phyloP scores from a whole-genome alignment of 345 rosid genomes.

The Reutealis trisperma region DNA sequence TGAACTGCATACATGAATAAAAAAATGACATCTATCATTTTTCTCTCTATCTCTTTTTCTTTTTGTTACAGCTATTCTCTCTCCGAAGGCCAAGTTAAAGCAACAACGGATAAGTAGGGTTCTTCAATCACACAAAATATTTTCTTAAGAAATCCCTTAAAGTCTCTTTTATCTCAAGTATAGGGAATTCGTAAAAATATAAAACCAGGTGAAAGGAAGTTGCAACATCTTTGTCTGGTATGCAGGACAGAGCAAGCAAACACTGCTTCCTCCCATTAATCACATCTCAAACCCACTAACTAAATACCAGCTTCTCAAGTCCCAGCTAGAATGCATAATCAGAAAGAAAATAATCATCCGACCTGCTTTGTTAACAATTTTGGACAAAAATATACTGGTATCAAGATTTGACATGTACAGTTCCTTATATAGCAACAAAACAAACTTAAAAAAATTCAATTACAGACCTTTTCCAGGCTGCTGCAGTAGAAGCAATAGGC shows the following conservation, averaged over 20 bases:
- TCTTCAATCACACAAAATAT: neutral
- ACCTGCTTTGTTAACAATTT: neutral
- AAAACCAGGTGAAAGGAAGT: neutral
- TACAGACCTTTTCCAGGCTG: slow-evolving; percentile 81
- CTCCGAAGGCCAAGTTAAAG: neutral
- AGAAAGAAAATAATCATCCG: neutral
- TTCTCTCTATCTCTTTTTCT: neutral
- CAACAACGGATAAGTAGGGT: neutral
- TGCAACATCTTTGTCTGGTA: neutral
- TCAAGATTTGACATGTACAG: neutral
- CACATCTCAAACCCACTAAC: neutral
- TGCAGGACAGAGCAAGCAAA: neutral
- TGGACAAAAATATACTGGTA: neutral
- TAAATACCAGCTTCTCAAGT: neutral
- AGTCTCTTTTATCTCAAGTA: neutral
- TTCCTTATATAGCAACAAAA: neutral
- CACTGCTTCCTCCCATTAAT: neutral
- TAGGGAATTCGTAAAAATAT: too few species aligned
- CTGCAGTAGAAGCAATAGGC: slow-evolving; percentile 76
- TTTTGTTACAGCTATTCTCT: neutral
- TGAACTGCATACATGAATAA: neutral
- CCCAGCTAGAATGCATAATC: neutral
- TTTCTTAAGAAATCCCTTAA: neutral
- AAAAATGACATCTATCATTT: neutral
- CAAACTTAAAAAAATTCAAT: neutral